phyloP scores from a whole-genome alignment of 495 filamentous ascomycete genomes.

The Cercophora sp. region DNA sequence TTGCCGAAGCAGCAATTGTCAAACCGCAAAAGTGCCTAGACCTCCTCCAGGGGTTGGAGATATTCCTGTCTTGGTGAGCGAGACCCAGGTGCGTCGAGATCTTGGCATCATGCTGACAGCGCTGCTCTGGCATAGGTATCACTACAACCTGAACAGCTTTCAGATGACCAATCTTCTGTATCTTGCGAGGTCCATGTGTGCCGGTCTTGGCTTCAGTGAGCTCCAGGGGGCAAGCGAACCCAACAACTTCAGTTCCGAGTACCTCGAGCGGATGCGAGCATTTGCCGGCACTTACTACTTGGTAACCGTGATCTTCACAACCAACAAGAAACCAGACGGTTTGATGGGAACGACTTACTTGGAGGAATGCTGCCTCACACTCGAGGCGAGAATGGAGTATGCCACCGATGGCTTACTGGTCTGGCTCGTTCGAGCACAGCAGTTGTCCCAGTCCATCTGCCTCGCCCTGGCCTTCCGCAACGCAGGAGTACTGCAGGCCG shows the following conservation, averaged over 20 bases:
- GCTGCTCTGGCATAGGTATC: slow-evolving; percentile 19
- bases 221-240: slow-evolving; percentile 1
- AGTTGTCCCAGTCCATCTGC: slow-evolving; percentile 27
- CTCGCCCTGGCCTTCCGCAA: slow-evolving; percentile 16
- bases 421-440: slow-evolving; percentile 25
- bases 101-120: too few relatives aligned
- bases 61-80: slow-evolving; percentile 29
- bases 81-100: too few relatives aligned
- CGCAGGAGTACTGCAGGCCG: slow-evolving; percentile 5
- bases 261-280: slow-evolving; percentile 27
- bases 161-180: slow-evolving; percentile 32
- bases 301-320: slow-evolving; percentile 31
- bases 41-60: slow-evolving; percentile 27
- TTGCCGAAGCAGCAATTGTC: slow-evolving; percentile 19
- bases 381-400: slow-evolving; percentile 21
- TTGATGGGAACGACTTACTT: slow-evolving; percentile 27
- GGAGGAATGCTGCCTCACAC: slow-evolving; percentile 19
- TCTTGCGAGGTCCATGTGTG: slow-evolving; percentile 24
- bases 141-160: slow-evolving; percentile 28
- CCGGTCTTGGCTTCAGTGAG: slow-evolving; percentile 18
- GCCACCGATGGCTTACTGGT: slow-evolving; percentile 24
- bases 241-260: slow-evolving; percentile 7
- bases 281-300: slow-evolving; percentile 32
- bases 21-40: slow-evolving; percentile 22
- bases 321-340: slow-evolving; percentile 30